Conservation (phyloP, 1,284 basidiomycete genomes). For the Athelia sp. region DNA sequence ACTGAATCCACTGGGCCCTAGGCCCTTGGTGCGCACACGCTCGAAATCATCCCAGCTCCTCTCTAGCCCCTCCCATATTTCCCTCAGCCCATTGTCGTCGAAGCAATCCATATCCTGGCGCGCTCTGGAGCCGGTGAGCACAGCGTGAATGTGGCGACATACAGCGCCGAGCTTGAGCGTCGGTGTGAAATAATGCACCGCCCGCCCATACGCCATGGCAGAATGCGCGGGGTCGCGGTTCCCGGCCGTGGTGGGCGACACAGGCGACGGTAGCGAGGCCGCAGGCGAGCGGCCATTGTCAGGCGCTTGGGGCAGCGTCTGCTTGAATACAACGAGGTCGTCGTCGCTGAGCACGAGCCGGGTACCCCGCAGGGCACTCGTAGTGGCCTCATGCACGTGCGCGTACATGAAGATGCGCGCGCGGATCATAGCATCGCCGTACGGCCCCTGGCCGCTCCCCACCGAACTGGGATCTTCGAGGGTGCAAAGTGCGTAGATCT, state of each 20-base stretch:
- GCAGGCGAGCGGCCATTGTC: constrained; percentile 10
- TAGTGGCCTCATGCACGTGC: constrained; percentile 77
- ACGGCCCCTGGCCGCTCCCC: constrained; percentile 45
- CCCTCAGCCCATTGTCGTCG: constrained; percentile 56
- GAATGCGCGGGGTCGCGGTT: too few relatives aligned
- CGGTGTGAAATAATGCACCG: constrained; percentile 41
- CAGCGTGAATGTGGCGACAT: constrained; percentile 71
- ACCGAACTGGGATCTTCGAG: constrained; percentile 31
- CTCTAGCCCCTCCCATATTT: constrained; percentile 80
- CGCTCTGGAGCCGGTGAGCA: constrained; percentile 71
- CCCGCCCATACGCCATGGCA: background rate
- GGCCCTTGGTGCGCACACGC: constrained; percentile 39
- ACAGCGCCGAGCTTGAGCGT: constrained; percentile 68
- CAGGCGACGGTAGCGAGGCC: constrained; percentile 18
- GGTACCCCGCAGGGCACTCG: constrained; percentile 73
- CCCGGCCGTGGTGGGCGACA: constrained; percentile 16
- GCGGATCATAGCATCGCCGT: constrained; percentile 60
- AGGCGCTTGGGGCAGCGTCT: constrained; percentile 44
- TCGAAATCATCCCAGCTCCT: constrained; percentile 80
- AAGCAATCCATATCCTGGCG: constrained; percentile 47
- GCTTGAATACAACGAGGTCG: constrained; percentile 48
- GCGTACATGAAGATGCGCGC: constrained; percentile 85
- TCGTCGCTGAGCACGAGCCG: constrained; percentile 61
- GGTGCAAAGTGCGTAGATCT: constrained; percentile 70
- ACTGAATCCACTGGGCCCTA: constrained; percentile 33